Evolutionary conservation across 495 filamentous ascomycete genomes (phyloP).

Genomic region (Aspergillus nidulans): DNA sequence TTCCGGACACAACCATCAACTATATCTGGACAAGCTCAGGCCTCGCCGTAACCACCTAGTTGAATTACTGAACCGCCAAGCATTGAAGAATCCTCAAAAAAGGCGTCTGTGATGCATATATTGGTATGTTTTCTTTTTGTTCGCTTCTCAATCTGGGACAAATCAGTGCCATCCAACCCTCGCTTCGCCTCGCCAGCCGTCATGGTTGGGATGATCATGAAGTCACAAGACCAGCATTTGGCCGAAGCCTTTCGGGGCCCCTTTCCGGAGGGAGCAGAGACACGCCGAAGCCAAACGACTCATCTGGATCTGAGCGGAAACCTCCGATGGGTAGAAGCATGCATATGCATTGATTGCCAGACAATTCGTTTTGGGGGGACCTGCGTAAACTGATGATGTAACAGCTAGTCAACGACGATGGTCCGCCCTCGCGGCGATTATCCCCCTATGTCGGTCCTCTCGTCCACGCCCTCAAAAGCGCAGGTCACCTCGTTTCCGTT

Average conservation of each 20-base stretch:
- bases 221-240: slow-evolving; percentile 8
- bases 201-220: background rate
- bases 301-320: background rate
- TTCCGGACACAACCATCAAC: background rate
- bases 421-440: slow-evolving; percentile 77
- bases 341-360: background rate
- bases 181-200: slow-evolving; percentile 2
- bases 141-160: background rate
- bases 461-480: slow-evolving; percentile 66
- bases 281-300: background rate
- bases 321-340: slow-evolving; percentile 1
- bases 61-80: slow-evolving; percentile 11
- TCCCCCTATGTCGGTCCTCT: slow-evolving; percentile 89
- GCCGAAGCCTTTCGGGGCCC: background rate
- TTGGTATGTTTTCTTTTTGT: slow-evolving; percentile 35
- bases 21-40: too few species aligned
- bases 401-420: slow-evolving; percentile 88
- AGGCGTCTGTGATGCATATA: slow-evolving; percentile 38
- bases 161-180: background rate
- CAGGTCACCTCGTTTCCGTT: slow-evolving; percentile 86
- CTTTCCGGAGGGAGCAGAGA: background rate
- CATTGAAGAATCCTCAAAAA: slow-evolving; percentile 6
- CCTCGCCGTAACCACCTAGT: slow-evolving; percentile 6
- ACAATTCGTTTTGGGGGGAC: background rate
- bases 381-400: too few species aligned